These are phyloP conservation scores for Aspergillus vadensis DNA, from an alignment of 2,329 filamentous ascomycete genomes.

Conservation along the genomic window DNA sequence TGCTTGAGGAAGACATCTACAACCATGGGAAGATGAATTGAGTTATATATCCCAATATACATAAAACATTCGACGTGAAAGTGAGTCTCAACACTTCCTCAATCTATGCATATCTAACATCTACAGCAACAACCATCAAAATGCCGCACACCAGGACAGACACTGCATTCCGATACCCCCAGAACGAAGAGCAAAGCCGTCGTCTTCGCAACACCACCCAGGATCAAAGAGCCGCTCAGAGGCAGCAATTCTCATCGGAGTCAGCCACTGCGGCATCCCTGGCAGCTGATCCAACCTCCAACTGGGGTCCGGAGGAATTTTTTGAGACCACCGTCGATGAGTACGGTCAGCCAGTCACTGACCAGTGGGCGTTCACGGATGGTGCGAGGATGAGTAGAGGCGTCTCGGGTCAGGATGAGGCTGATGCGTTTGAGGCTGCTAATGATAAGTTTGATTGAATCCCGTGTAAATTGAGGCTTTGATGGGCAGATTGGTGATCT, in stretches of 20 bases:
- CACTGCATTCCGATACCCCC: background rate
- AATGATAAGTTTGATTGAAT: background rate
- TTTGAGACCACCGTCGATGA: background rate
- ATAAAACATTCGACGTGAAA: too few relatives aligned
- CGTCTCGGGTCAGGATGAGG: background rate
- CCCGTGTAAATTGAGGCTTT: too few relatives aligned
- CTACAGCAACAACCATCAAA: background rate
- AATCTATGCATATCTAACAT: background rate
- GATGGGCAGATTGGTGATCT: too few relatives aligned
- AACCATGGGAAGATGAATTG: too few relatives aligned
- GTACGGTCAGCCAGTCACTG: background rate
- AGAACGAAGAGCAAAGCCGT: background rate
- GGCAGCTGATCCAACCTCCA: background rate
- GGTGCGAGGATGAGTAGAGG: background rate
- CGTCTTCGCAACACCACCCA: background rate
- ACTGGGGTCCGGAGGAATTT: background rate
- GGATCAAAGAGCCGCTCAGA: background rate
- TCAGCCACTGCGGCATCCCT: background rate
- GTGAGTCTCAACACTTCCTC: too few relatives aligned
- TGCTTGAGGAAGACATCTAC: too few relatives aligned
- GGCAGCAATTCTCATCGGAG: background rate
- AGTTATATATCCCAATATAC: too few relatives aligned
- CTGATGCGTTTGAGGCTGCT: conserved; percentile 1
- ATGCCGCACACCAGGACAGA: background rate
- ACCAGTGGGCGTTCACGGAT: background rate